A percentile compares a stretch with the other conserved stretches of the same genome.
Conservation (phyloP, 306 rosid species). For the Rubus idaeus region DNA sequence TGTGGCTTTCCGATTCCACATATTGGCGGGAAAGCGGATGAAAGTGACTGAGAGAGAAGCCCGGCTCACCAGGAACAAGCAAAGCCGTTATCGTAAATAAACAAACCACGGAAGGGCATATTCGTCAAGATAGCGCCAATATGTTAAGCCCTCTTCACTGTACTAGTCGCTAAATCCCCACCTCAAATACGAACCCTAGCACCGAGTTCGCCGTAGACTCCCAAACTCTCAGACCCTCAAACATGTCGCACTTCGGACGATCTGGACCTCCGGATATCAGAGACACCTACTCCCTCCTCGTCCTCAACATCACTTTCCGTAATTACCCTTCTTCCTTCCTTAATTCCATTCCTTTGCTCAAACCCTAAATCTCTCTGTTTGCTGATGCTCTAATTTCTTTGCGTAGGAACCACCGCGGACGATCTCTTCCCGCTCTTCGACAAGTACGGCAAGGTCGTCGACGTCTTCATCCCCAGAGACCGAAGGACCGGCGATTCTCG, state of each 20-base stretch:
- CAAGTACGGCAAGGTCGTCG: constrained; percentile 77
- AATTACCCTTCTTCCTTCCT: constrained; percentile 3
- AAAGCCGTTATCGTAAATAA: background rate
- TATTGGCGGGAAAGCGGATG: background rate
- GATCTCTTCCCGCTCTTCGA: constrained; percentile 74
- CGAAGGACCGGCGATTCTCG: constrained; percentile 74
- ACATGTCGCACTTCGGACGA: constrained; percentile 80
- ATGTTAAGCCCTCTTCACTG: too few relatives aligned
- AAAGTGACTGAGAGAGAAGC: background rate
- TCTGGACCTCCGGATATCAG: constrained; percentile 82
- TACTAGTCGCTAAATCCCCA: background rate
- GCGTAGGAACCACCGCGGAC: constrained; percentile 66
- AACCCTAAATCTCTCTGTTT: background rate
- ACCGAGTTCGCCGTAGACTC: constrained; percentile 9
- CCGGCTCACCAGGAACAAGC: background rate
- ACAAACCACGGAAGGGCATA: constrained; percentile 3
- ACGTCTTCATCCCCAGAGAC: constrained; percentile 72
- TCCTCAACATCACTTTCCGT: constrained; percentile 80
- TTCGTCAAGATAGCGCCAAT: constrained; percentile 3
- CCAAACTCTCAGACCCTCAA: background rate
- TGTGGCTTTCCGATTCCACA: too few relatives aligned
- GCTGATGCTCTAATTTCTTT: background rate
- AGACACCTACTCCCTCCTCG: constrained; percentile 78
- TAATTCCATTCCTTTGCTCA: background rate
- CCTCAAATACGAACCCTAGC: constrained; percentile 39